Conservation (phyloP, 2,329 filamentous ascomycete genomes). For the Exophiala sp. region DNA sequence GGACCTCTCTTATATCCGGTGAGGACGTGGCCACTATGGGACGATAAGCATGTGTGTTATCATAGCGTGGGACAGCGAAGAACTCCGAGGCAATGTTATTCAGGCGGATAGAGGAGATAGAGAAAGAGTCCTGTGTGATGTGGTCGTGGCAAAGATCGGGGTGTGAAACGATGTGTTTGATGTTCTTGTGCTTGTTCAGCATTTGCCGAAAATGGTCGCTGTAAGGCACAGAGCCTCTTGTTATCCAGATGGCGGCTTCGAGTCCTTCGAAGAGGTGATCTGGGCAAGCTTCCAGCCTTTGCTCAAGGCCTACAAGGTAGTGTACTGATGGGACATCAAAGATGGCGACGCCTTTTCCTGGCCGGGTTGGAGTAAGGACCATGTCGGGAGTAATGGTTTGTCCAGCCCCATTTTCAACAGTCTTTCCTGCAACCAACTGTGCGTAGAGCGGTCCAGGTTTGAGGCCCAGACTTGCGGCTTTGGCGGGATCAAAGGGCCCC, state of each 20-base stretch:
- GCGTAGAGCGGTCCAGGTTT: constrained; percentile 57
- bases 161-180: constrained; percentile 76
- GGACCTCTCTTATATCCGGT: background rate
- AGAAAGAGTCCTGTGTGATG: constrained; percentile 65
- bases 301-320: constrained; percentile 68
- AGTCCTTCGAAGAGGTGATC: constrained; percentile 64
- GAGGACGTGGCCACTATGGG: background rate
- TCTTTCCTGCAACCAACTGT: constrained; percentile 60
- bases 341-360: constrained; percentile 72
- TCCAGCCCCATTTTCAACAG: constrained; percentile 62
- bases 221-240: constrained; percentile 64
- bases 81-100: constrained; percentile 68
- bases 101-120: constrained; percentile 65
- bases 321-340: constrained; percentile 70
- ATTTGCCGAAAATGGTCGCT: constrained; percentile 66
- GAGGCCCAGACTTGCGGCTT: constrained; percentile 65
- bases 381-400: constrained; percentile 75
- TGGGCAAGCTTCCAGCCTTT: constrained; percentile 42
- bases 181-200: constrained; percentile 57
- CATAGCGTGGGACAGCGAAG: constrained; percentile 67
- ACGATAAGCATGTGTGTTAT: constrained; percentile 44
- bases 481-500: constrained; percentile 71
- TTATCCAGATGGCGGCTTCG: constrained; percentile 72
- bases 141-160: constrained; percentile 72
- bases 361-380: constrained; percentile 67